Evolutionary conservation across 805 yeast genomes (phyloP), one percentile per base, ranked within the genome.

Genomic region (Kluyveromyces siamensis): DNA sequence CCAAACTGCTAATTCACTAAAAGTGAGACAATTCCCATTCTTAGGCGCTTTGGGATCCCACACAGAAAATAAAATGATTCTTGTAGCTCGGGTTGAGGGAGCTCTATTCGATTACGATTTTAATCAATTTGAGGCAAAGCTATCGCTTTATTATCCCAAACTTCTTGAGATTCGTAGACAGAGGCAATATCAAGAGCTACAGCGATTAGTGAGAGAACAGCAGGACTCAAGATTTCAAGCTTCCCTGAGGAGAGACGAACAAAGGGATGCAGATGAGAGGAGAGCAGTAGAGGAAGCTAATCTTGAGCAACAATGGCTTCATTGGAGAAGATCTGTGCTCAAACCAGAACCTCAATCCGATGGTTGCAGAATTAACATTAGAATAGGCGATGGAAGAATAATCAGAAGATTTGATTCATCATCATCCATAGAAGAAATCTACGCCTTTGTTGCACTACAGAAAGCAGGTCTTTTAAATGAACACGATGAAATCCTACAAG

Each of bases 151-250:
- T 19, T 52, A 63, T 45, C 52, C 59, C 2, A 49, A 48, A 14
- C 69, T 93, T 49, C 65, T 76, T 17, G 63, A 78, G 2, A 71
- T 90, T 17, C 73, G 90, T 41, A 69, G 75, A 3, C 90, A 84
- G 50, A 73, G 81, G 43, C 78, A 80, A 55, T 81, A 82, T 45
- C 72, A 76, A 43, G 82, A 79, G 39, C 62, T 77, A 51, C 72
- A 82, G 38, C 76, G 81, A 50, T 67, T 73, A 11, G 69, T 87
- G 35, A 74, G 86, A 46, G 74, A 75, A 51, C 83, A 83, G 56
- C 96, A 90, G 65, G 93, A 88, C 59, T 68, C 75, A 41, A 88
- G 93, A 18, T 89, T 81, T 66, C 81, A 83, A 59, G 76, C 76
- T 36, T 81, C 95, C 0, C 69, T 90, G 36, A 75, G 76, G 16